Base-by-base conservation (phyloP, 257 asterid genomes). In the Ilex aquifolium region DNA sequence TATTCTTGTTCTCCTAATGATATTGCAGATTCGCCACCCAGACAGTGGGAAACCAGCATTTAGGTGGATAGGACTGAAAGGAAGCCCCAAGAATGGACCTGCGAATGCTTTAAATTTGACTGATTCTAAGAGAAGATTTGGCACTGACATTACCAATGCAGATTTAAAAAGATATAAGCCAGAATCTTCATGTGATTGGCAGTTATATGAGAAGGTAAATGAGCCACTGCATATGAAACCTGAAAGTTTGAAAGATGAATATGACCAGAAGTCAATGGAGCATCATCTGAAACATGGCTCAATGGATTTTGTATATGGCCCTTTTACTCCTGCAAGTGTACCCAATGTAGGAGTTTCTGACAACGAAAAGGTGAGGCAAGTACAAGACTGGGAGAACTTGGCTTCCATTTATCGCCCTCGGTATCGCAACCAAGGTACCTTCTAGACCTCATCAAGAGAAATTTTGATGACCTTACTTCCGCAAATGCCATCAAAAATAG, bases 41-140 rank as follows among this genome's bases (percentile, higher is more conserved):
- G 84, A 62, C 66, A 81, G 59, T 69, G 85, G 91, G 61, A 86
- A 82, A 72, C 83, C 91, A 54, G 91, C 85, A 68, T 82, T 79
- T 68, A 79, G 79, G 79, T 86, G 95, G 95, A 69, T 69, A 48
- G 88, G 83, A 46, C 61, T 61, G 49, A 77, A 49, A 57, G 75
- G 50, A 70, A 70, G 59, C 55, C 52, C 49, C 42, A 67, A 32
- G 55, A 51, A 31, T 46, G 82, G 70, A 61, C 61, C 76, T 62
- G 50, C 72, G 49, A 53, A 50, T 50, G 67, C 85, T 53, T 39
- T 40, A 12, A 76, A 66, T 46, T 72, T 12, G 65, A 78, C 71
- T 56, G 75, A 60, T 57, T 52, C 76, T 57, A 83, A 74, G 77
- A 76, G 66, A 72, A 79, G 88, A 61, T 86, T 86, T 62, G 95